Evolutionary conservation across 2,329 filamentous ascomycete species (phyloP).

Genomic region (Clonostachys rhizophaga): DNA sequence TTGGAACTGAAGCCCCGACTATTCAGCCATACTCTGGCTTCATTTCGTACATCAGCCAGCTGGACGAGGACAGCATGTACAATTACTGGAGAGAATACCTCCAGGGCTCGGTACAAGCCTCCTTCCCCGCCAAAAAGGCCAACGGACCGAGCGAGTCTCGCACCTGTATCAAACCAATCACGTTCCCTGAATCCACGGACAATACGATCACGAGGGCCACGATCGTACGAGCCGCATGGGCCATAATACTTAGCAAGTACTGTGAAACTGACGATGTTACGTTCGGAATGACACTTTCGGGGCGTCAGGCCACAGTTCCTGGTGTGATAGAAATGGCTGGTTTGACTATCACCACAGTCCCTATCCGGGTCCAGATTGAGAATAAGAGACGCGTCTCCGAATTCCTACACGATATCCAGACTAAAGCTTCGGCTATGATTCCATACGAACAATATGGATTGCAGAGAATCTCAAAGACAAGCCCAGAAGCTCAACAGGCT

Average conservation of each 20-base stretch:
- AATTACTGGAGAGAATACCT: slow-evolving; percentile 1
- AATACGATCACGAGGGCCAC: slow-evolving; percentile 8
- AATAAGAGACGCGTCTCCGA: slow-evolving; percentile 3
- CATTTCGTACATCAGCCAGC: slow-evolving; percentile 2
- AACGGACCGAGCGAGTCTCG: not conserved
- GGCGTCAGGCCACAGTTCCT: slow-evolving; percentile 7
- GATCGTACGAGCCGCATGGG: slow-evolving; percentile 19
- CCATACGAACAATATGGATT: slow-evolving; percentile 4
- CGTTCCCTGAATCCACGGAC: not conserved
- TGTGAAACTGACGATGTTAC: slow-evolving; percentile 10
- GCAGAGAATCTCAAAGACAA: slow-evolving; percentile 8
- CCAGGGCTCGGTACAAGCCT: not conserved
- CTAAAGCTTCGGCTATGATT: slow-evolving; percentile 1
- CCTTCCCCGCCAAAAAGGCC: not conserved
- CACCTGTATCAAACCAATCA: not conserved
- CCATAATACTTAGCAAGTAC: slow-evolving; percentile 9
- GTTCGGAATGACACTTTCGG: slow-evolving; percentile 15
- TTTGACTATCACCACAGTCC: slow-evolving; percentile 8
- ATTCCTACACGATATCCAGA: slow-evolving; percentile 3
- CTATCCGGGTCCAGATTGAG: slow-evolving; percentile 4
- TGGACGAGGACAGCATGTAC: not conserved
- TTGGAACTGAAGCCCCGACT: not conserved
- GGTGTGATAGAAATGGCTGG: slow-evolving; percentile 4
- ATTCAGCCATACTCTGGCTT: slow-evolving; percentile 1
- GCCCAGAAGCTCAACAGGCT: slow-evolving; percentile 2